Conservation (phyloP, 768 basidiomycete species). For the Lentinula sp. region DNA sequence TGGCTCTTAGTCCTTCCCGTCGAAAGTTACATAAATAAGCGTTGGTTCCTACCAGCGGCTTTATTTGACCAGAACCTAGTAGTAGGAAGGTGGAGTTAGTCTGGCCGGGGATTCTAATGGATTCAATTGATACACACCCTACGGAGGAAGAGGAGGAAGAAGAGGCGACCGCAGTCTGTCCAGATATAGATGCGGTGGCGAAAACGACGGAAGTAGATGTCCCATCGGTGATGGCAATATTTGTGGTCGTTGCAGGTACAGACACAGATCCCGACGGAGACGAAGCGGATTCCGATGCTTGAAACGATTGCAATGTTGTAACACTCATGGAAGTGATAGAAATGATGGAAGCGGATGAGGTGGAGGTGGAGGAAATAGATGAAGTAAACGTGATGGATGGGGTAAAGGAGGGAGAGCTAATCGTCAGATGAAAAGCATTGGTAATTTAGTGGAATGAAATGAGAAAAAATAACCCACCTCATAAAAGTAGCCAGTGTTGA, state of each 20-base stretch:
- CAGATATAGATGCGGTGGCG: neutral
- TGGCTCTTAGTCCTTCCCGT: neutral
- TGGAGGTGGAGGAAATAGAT: neutral
- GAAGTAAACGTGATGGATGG: neutral
- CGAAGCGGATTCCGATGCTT: neutral
- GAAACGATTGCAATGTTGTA: neutral
- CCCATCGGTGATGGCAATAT: neutral
- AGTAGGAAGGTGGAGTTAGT: neutral
- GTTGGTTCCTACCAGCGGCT: neutral
- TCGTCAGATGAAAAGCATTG: neutral
- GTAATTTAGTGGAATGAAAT: neutral
- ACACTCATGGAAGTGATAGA: neutral
- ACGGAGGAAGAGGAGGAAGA: neutral
- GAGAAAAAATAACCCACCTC: neutral
- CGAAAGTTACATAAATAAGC: neutral
- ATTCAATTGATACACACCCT: neutral
- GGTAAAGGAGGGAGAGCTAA: neutral
- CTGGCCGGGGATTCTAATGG: neutral
- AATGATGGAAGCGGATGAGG: neutral
- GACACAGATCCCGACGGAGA: neutral
- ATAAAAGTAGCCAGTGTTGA: neutral
- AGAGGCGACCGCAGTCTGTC: neutral
- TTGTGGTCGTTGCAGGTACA: neutral
- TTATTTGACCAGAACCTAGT: slow-evolving; percentile 7
- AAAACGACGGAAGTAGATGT: neutral